Conservation (phyloP, 306 rosid genomes). For the Gynostemma pentaphyllum region DNA sequence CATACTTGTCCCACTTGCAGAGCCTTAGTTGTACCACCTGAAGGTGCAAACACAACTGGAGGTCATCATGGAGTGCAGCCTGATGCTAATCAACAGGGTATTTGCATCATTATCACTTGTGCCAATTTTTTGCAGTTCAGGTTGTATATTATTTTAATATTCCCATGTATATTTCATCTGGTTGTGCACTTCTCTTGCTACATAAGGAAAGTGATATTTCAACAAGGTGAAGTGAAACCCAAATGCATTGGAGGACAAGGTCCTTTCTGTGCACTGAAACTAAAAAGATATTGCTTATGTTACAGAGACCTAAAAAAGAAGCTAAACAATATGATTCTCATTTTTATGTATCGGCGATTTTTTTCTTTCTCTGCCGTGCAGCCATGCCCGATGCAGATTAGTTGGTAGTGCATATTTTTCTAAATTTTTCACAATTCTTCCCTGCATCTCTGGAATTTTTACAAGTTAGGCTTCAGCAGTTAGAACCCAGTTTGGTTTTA, state of each 20-base stretch:
- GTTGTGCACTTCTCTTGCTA: background rate
- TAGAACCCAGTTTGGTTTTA: background rate
- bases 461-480: background rate
- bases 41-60: constrained; percentile 49
- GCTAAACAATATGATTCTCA: background rate
- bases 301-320: background rate
- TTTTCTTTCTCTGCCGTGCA: background rate
- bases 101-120: background rate
- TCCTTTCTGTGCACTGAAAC: background rate
- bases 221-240: background rate
- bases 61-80: constrained; percentile 60
- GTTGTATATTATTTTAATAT: background rate
- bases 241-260: background rate
- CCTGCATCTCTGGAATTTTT: background rate
- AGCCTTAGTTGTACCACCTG: constrained; percentile 91
- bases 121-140: background rate
- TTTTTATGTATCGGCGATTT: background rate
- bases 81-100: constrained; percentile 60
- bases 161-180: background rate
- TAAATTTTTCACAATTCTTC: background rate
- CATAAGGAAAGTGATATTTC: too few relatives aligned
- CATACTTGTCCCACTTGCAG: constrained; percentile 99
- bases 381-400: background rate
- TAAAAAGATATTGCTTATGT: background rate
- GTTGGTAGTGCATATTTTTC: background rate